Base-by-base conservation (phyloP, 768 basidiomycete genomes). In the Pisolithus orientalis region DNA sequence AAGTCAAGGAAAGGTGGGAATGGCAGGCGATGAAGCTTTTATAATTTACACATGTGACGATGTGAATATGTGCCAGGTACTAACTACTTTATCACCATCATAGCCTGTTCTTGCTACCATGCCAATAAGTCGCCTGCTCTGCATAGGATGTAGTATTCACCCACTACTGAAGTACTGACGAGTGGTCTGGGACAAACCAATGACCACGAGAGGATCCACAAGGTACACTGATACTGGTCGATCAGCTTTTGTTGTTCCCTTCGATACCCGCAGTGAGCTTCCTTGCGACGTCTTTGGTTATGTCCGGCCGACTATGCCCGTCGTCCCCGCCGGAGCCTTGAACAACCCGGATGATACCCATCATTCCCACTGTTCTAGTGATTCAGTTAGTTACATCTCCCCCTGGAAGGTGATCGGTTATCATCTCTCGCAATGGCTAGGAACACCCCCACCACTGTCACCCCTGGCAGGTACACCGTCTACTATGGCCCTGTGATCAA, bases 401-500 rank as follows among this genome's bases (percentile, higher is more conserved):
- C 34, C 34, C 34, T 32, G 31, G 31, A 32, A 32, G 9, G 31
- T 13, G 32, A 34, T 34, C 32, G 32, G 2, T 10, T 34, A 4
- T 2, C 21, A 13, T 34, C 28, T 10, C 43, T 6, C 17, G 40
- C 9, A 44, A 14, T 27, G 6, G 27, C 43, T 42, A 5, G 29
- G 40, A 32, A 16, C 29, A 2, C 46, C 9, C 47, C 9, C 21
- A 28, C 47, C 37, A 2, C 21, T 21, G 25, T 46, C 34, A 8
- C 3, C 24, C 42, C 34, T 25, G 38, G 21, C 7, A 67, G 58
- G 62, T 49, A 51, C 50, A 75, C 70, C 28, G 59, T 80, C 37
- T 82, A 77, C 68, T 78, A 80, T 51, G 84, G 84, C 17, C 72
- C 79, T 24, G 70, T 84, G 55, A 66, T 87, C 62, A 83, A 76